phyloP scores from a whole-genome alignment of 2,329 filamentous ascomycete genomes.

The Volutella citrinella region DNA sequence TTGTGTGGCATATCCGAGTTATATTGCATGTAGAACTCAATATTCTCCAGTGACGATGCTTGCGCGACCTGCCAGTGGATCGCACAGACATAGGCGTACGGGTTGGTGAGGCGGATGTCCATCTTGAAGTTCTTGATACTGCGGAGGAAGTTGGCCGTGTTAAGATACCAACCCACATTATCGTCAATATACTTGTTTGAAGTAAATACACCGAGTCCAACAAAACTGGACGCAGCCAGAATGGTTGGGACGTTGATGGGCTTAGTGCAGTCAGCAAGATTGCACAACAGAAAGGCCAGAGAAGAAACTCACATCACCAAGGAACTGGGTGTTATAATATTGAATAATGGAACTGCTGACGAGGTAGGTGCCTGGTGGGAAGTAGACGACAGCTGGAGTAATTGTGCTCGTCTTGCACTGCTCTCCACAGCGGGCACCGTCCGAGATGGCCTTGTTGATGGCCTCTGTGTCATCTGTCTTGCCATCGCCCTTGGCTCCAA shows the following conservation, averaged over 20 bases:
- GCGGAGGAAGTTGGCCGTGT: constrained; percentile 60
- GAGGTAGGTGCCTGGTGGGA: constrained; percentile 51
- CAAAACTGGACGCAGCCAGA: constrained; percentile 50
- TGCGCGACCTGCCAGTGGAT: constrained; percentile 64
- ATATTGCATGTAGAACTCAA: constrained; percentile 43
- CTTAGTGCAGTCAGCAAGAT: neutral
- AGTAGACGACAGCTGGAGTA: constrained; percentile 23
- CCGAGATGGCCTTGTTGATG: constrained; percentile 44
- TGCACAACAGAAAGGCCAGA: neutral
- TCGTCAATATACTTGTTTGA: constrained; percentile 20
- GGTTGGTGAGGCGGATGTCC: constrained; percentile 40
- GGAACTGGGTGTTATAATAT: constrained; percentile 61
- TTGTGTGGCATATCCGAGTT: constrained; percentile 15
- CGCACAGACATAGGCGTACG: constrained; percentile 34
- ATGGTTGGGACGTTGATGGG: constrained; percentile 53
- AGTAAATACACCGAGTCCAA: constrained; percentile 51
- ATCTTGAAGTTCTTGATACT: constrained; percentile 65
- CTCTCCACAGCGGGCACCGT: constrained; percentile 32
- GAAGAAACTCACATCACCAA: constrained; percentile 29
- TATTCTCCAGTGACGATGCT: constrained; percentile 50
- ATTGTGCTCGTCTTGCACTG: constrained; percentile 30
- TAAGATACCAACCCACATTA: constrained; percentile 28
- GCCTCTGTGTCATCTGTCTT: constrained; percentile 52
- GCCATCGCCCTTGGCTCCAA: constrained; percentile 30
- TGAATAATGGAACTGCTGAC: constrained; percentile 55